phyloP scores from a whole-genome alignment of 192 early-diverging fungal genomes.

The Oehlia diaphana region DNA sequence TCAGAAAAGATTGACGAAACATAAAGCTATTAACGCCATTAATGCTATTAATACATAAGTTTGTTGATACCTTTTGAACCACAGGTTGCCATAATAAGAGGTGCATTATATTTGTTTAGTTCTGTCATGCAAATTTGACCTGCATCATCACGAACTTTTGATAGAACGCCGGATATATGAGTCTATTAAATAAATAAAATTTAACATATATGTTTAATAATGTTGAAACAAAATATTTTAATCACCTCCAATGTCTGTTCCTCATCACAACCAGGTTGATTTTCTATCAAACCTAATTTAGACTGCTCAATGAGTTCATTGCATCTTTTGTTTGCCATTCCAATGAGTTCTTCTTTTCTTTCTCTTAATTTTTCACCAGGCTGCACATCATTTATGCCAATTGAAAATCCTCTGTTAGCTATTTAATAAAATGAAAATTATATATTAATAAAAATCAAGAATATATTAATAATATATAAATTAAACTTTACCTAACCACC shows the following conservation, averaged over 20 bases:
- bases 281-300: slow-evolving; percentile 72
- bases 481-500: slow-evolving; percentile 72
- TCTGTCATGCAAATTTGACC: slow-evolving; percentile 91
- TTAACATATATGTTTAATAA: not conserved
- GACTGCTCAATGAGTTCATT: slow-evolving; percentile 77
- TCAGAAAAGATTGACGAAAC: too few relatives aligned
- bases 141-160: slow-evolving; percentile 86
- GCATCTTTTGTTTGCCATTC: slow-evolving; percentile 81
- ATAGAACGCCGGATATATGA: slow-evolving; percentile 84
- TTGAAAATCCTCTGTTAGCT: slow-evolving; percentile 94
- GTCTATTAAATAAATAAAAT: slow-evolving; percentile 25
- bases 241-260: slow-evolving; percentile 84
- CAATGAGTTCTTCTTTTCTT: slow-evolving; percentile 79
- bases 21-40: too few relatives aligned
- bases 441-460: not conserved
- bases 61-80: slow-evolving; percentile 83
- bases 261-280: slow-evolving; percentile 81
- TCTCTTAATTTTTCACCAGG: slow-evolving; percentile 74
- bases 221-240: not conserved
- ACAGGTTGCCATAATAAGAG: slow-evolving; percentile 98
- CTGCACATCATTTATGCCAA: slow-evolving; percentile 97
- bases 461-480: not conserved
- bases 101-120: slow-evolving; percentile 93
- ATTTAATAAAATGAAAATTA: slow-evolving; percentile 1
- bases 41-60: too few relatives aligned